Evolutionary conservation across 495 filamentous ascomycete genomes (phyloP).

Genomic region (Acidiella bohemica): DNA sequence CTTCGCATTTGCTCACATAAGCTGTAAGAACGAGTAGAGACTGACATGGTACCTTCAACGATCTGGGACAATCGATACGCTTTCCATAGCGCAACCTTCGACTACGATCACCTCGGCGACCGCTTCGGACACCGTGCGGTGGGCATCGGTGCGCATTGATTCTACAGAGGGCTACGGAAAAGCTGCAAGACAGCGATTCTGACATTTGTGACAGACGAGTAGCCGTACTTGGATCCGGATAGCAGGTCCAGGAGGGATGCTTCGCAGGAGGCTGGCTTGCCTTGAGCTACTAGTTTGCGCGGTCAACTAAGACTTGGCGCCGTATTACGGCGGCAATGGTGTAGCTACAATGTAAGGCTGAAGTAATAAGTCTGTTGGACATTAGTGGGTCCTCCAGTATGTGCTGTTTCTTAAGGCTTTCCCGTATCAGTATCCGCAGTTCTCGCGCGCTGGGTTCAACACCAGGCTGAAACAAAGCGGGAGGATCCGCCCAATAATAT

Average conservation of each 20-base stretch:
- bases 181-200: background rate
- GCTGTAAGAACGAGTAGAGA: background rate
- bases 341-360: too few species aligned
- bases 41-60: constrained; percentile 24
- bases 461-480: too few species aligned
- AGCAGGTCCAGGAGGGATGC: constrained; percentile 14
- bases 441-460: too few species aligned
- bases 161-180: too few species aligned
- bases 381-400: too few species aligned
- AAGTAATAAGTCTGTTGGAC: too few species aligned
- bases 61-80: constrained; percentile 71
- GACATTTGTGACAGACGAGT: constrained; percentile 43
- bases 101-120: constrained; percentile 42
- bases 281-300: too few species aligned
- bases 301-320: too few species aligned
- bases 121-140: constrained; percentile 50
- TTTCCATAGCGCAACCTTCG: constrained; percentile 59
- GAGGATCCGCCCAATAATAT: too few species aligned
- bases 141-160: constrained; percentile 12
- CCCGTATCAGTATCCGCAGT: too few species aligned
- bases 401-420: too few species aligned
- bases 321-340: too few species aligned
- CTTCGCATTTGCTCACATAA: background rate
- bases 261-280: background rate
- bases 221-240: constrained; percentile 46